These are phyloP conservation scores for Leishmania mexicana DNA, from an alignment of 208 protist genomes.

Conservation along the genomic window DNA sequence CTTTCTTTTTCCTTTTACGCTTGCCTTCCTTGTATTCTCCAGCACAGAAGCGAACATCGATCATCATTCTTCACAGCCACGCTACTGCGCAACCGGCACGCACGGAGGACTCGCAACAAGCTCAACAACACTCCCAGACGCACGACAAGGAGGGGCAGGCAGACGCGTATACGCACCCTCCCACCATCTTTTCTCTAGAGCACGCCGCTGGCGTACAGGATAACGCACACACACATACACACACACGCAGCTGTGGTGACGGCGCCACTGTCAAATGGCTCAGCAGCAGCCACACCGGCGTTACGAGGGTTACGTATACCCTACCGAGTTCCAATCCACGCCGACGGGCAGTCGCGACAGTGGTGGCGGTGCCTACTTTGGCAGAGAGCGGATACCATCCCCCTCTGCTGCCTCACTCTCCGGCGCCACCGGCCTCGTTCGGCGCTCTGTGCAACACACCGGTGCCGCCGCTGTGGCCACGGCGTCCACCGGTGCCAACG, in stretches of 20 bases:
- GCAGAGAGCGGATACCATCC: background rate
- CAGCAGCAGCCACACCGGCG: background rate
- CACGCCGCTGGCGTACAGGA: background rate
- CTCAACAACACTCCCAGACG: background rate
- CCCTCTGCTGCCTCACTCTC: slow-evolving; percentile 5
- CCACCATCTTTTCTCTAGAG: background rate
- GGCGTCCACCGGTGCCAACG: slow-evolving; percentile 2
- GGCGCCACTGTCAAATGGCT: background rate
- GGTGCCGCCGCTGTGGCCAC: background rate
- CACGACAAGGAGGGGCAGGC: background rate
- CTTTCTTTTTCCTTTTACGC: background rate
- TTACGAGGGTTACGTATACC: slow-evolving; percentile 30
- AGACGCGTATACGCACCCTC: background rate
- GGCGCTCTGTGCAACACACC: slow-evolving; percentile 28
- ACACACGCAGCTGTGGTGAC: background rate
- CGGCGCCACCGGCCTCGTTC: slow-evolving; percentile 33
- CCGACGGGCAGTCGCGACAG: background rate
- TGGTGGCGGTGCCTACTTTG: slow-evolving; percentile 21
- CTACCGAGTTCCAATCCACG: slow-evolving; percentile 21
- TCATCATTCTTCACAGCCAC: background rate
- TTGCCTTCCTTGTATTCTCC: background rate
- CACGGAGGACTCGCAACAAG: background rate
- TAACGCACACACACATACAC: background rate
- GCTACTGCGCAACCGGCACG: background rate
- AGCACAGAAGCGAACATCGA: background rate